These are phyloP conservation scores for Pseudonitzschia delicatissima DNA, from an alignment of 108 stramenopile species.

Conservation along the genomic window DNA sequence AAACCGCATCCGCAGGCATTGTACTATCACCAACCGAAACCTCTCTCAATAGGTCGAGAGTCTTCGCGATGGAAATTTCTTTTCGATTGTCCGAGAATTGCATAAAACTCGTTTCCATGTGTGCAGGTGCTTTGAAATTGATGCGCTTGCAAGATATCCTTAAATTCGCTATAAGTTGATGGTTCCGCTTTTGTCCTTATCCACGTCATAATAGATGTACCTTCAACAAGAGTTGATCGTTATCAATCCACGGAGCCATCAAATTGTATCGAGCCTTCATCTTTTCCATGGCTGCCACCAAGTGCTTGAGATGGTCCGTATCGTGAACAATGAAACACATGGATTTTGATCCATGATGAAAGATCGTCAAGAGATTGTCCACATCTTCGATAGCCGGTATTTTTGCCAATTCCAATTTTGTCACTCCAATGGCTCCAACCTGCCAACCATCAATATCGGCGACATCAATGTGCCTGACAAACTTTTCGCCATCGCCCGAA, in stretches of 20 bases:
- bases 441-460: conserved; percentile 58
- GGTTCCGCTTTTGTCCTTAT: conserved; percentile 43
- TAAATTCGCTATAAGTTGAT: conserved; percentile 52
- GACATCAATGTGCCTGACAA: conserved; percentile 62
- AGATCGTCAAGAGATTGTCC: conserved; percentile 50
- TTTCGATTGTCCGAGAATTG: conserved; percentile 2
- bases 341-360: conserved; percentile 39
- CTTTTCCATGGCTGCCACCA: conserved; percentile 38
- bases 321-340: conserved; percentile 46
- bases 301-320: conserved; percentile 30
- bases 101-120: conserved; percentile 17
- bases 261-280: conserved; percentile 46
- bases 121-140: conserved; percentile 50
- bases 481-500: conserved; percentile 18
- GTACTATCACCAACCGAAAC: conserved; percentile 7
- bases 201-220: conserved; percentile 80
- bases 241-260: conserved; percentile 22
- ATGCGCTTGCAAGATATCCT: conserved; percentile 51
- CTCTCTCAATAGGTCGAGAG: conserved; percentile 38
- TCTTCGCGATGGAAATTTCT: conserved; percentile 47
- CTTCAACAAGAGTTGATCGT: conserved; percentile 56
- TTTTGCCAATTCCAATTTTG: conserved; percentile 49
- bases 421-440: conserved; percentile 55
- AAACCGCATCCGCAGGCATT: conserved; percentile 29
- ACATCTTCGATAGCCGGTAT: conserved; percentile 3